Evolutionary conservation across 2,329 filamentous ascomycete species (phyloP).

Genomic region (Penicillium sp.): DNA sequence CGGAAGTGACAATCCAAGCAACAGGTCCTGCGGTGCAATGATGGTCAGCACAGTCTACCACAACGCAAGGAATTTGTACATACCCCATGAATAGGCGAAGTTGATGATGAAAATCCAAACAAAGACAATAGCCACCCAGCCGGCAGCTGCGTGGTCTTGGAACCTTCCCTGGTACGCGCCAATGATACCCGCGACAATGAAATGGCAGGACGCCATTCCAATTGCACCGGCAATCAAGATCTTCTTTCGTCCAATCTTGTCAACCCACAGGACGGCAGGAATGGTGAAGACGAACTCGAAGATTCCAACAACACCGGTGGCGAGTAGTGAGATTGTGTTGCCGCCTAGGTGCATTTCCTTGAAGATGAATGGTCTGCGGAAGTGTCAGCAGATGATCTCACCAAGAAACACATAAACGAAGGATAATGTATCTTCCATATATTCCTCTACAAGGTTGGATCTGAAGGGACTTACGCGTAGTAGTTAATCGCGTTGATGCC

Average conservation of each 20-base stretch:
- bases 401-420: background rate
- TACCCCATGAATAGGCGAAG: conserved; percentile 69
- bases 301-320: conserved; percentile 42
- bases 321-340: conserved; percentile 39
- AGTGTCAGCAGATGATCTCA: conserved; percentile 1
- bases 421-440: background rate
- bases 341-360: conserved; percentile 32
- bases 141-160: conserved; percentile 56
- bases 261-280: conserved; percentile 42
- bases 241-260: conserved; percentile 41
- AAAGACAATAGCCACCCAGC: conserved; percentile 63
- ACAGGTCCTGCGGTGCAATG: conserved; percentile 48
- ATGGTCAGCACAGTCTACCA: background rate
- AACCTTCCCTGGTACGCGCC: conserved; percentile 63
- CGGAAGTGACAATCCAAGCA: conserved; percentile 70
- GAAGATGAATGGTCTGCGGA: conserved; percentile 33
- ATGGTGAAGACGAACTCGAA: conserved; percentile 41
- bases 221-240: conserved; percentile 54
- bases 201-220: conserved; percentile 68
- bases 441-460: background rate
- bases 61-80: background rate
- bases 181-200: conserved; percentile 68
- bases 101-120: conserved; percentile 70
- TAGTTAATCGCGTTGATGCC: conserved; percentile 45
- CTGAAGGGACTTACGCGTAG: conserved; percentile 31